Evolutionary conservation across 2,329 filamentous ascomycete genomes (phyloP).

Genomic region (Exophiala sideris): DNA sequence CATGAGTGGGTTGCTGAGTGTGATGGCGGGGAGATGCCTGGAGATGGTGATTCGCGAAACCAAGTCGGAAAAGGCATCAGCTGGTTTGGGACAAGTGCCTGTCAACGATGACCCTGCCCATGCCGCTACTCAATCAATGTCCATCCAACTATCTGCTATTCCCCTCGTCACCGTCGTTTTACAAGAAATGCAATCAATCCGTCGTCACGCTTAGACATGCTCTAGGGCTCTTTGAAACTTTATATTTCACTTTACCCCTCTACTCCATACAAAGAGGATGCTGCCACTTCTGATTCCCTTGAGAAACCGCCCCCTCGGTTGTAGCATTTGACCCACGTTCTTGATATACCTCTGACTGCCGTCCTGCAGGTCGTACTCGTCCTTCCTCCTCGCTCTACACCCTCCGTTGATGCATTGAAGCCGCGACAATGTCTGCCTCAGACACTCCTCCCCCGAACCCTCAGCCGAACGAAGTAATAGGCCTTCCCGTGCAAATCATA

Average conservation of each 20-base stretch:
- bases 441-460: constrained; percentile 5
- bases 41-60: neutral
- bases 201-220: too few relatives aligned
- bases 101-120: neutral
- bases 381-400: neutral
- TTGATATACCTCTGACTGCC: neutral
- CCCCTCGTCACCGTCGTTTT: too few relatives aligned
- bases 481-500: constrained; percentile 12
- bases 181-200: too few relatives aligned
- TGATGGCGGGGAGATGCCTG: too few relatives aligned
- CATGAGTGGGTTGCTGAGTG: too few relatives aligned
- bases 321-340: too few relatives aligned
- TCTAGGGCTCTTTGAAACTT: too few relatives aligned
- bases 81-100: neutral
- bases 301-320: too few relatives aligned
- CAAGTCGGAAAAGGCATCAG: neutral
- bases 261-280: too few relatives aligned
- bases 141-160: too few relatives aligned
- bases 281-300: too few relatives aligned
- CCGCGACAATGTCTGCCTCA: constrained; percentile 13
- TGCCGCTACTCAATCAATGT: neutral
- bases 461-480: neutral
- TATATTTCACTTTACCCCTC: too few relatives aligned
- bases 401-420: constrained; percentile 4
- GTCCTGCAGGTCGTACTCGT: neutral